These are phyloP conservation scores for Microbotryum violaceum DNA, from an alignment of 1,284 basidiomycete genomes.

Conservation along the genomic window DNA sequence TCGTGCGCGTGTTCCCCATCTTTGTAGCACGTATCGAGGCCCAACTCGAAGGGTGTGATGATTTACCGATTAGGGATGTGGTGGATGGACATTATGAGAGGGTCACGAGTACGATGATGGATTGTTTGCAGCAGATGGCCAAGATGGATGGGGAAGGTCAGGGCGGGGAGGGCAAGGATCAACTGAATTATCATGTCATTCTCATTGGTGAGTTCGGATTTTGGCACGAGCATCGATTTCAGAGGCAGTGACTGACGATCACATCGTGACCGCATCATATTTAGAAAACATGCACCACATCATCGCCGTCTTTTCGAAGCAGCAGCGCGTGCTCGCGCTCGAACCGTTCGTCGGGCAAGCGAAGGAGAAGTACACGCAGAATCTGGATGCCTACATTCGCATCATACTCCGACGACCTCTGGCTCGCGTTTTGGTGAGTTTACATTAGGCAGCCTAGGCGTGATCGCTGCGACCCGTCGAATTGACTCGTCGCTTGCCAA, in stretches of 20 bases:
- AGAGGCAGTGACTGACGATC: background rate
- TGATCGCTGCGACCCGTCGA: background rate
- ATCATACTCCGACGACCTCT: conserved; percentile 80
- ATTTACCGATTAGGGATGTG: conserved; percentile 64
- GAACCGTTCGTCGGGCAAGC: conserved; percentile 63
- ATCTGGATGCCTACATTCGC: conserved; percentile 74
- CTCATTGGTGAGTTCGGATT: conserved; percentile 66
- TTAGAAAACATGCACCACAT: conserved; percentile 97
- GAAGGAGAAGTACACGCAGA: conserved; percentile 77
- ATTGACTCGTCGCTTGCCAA: too few relatives aligned
- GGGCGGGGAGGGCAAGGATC: conserved; percentile 79
- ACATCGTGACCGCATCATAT: too few relatives aligned
- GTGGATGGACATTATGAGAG: conserved; percentile 81
- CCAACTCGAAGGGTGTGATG: conserved; percentile 71
- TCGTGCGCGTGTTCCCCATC: conserved; percentile 81
- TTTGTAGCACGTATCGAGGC: conserved; percentile 78
- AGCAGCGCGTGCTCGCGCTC: conserved; percentile 43
- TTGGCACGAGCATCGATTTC: background rate
- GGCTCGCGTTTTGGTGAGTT: conserved; percentile 70
- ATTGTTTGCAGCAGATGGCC: conserved; percentile 86
- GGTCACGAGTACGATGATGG: conserved; percentile 83
- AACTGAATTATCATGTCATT: conserved; percentile 91
- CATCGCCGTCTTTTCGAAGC: conserved; percentile 46
- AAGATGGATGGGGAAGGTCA: conserved; percentile 61
- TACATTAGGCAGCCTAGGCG: too few relatives aligned